phyloP scores from a whole-genome alignment of 169 alveolate genomes.

The Cyclospora cayetanensis region DNA sequence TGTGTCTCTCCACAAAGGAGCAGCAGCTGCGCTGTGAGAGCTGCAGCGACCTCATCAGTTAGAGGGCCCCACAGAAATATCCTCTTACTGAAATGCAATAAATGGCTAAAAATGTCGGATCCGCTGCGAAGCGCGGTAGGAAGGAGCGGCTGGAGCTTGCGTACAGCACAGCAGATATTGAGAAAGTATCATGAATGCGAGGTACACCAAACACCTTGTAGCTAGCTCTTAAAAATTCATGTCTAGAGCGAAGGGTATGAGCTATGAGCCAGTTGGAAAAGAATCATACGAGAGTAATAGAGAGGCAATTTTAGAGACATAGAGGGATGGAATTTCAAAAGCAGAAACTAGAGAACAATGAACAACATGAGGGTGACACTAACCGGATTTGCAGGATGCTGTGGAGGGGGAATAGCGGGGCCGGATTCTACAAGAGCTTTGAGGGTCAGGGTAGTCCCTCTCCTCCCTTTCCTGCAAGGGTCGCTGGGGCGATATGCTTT shows the following conservation, averaged over 20 bases:
- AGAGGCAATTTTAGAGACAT: neutral
- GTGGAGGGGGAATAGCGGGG: neutral
- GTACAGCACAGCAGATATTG: neutral
- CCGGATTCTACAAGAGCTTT: neutral
- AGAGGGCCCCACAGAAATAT: slow-evolving; percentile 19
- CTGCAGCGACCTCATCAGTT: slow-evolving; percentile 4
- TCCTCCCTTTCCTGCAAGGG: no score
- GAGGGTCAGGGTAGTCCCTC: no score
- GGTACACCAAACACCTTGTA: neutral
- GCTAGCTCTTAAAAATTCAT: neutral
- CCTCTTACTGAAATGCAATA: neutral
- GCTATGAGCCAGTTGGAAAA: neutral
- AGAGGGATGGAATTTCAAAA: neutral
- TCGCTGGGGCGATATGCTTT: no score
- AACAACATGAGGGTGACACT: neutral
- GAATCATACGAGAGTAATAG: neutral
- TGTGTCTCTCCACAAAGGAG: neutral
- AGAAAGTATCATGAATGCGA: neutral
- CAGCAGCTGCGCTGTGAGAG: slow-evolving; percentile 35
- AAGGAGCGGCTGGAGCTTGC: neutral
- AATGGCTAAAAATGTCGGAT: neutral
- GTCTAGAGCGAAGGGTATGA: neutral
- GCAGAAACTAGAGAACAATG: neutral
- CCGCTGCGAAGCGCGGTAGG: slow-evolving; percentile 32
- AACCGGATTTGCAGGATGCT: neutral